These are phyloP conservation scores for Fragaria nilgerrensis DNA, from an alignment of 306 rosid species.

Conservation along the genomic window DNA sequence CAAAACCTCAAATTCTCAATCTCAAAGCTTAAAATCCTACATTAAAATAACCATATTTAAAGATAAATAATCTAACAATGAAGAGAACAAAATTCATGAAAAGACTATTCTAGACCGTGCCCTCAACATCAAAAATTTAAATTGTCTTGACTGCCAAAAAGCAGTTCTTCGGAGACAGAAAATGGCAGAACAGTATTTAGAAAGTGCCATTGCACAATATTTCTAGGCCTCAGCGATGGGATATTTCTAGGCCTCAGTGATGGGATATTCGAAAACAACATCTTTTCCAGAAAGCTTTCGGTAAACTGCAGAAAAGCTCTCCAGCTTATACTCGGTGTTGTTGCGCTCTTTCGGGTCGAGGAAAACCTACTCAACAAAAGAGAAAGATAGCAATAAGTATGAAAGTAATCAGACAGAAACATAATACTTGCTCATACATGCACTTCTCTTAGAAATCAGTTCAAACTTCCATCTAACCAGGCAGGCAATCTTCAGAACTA, in stretches of 20 bases:
- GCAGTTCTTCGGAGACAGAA: slow-evolving; percentile 7
- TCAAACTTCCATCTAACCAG: background rate
- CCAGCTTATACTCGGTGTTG: slow-evolving; percentile 82
- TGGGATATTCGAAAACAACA: slow-evolving; percentile 77
- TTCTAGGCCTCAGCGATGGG: slow-evolving; percentile 67
- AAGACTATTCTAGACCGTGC: background rate
- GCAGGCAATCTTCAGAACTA: background rate
- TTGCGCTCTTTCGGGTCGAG: slow-evolving; percentile 87
- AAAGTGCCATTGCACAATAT: background rate
- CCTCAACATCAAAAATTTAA: slow-evolving; percentile 20
- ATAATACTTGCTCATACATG: background rate
- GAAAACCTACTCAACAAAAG: slow-evolving; percentile 43
- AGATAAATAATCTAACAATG: background rate
- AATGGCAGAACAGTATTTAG: background rate
- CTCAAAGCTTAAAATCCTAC: background rate
- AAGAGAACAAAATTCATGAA: slow-evolving; percentile 17
- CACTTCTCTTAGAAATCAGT: background rate
- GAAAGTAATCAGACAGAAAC: background rate
- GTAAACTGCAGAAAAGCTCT: slow-evolving; percentile 77
- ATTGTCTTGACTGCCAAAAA: background rate
- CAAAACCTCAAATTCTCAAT: too few species aligned
- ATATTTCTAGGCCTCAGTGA: slow-evolving; percentile 71
- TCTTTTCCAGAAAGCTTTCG: slow-evolving; percentile 86
- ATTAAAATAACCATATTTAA: background rate
- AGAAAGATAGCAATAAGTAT: background rate